A percentile compares a stretch with the other conserved stretches of the same genome.
Conservation (phyloP, 179 eudicot genomes). For the Pouteria campechiana region DNA sequence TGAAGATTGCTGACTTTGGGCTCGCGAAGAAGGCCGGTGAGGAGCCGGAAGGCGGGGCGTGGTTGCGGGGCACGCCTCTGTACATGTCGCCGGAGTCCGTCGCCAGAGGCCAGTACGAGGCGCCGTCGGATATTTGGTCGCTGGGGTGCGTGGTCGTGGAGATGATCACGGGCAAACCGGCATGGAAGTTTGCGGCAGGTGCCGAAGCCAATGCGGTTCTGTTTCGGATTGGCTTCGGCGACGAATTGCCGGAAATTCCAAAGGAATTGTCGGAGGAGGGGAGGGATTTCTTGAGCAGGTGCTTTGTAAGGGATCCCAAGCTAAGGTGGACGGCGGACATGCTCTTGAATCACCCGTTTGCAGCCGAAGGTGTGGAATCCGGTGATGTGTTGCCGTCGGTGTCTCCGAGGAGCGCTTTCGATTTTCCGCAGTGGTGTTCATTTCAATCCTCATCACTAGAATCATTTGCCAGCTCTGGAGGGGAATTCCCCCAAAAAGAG, state of each 20-base stretch:
- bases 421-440: constrained; percentile 34
- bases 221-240: constrained; percentile 28
- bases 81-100: constrained; percentile 81
- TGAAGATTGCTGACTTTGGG: constrained; percentile 72
- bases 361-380: constrained; percentile 8
- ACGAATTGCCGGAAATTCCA: constrained; percentile 37
- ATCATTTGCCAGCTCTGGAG: constrained; percentile 3
- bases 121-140: constrained; percentile 52
- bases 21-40: constrained; percentile 27
- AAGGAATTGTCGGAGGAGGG: constrained; percentile 22
- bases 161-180: constrained; percentile 38
- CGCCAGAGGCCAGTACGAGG: constrained; percentile 21
- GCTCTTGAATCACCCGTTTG: constrained; percentile 43
- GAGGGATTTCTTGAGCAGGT: constrained; percentile 34
- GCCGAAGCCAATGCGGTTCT: constrained; percentile 16
- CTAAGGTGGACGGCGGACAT: constrained; percentile 57
- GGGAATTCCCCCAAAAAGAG: constrained; percentile 1
- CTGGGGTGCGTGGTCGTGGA: constrained; percentile 48
- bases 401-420: constrained; percentile 46
- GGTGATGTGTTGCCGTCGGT: neutral
- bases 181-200: constrained; percentile 20
- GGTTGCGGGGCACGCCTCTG: constrained; percentile 66
- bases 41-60: constrained; percentile 6
- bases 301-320: constrained; percentile 30
- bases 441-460: constrained; percentile 3